Evolutionary conservation across 1,284 basidiomycete genomes (phyloP).

Genomic region (Austroboletus sp.): DNA sequence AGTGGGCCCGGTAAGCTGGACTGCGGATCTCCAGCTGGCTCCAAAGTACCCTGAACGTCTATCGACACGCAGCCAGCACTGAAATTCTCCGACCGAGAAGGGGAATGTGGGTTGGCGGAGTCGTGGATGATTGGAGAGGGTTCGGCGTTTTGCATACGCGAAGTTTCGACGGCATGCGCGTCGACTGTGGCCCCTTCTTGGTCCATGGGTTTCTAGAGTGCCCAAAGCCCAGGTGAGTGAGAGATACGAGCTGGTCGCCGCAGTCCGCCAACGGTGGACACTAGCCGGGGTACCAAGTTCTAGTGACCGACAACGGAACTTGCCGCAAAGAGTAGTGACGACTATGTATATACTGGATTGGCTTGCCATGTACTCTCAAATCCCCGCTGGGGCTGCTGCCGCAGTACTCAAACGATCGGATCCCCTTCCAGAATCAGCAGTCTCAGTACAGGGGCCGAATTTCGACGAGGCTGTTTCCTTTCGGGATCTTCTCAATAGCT

Average conservation of each 20-base stretch:
- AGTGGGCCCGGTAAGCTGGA: constrained; percentile 1
- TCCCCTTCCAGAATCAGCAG: constrained; percentile 63
- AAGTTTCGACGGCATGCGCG: constrained; percentile 3
- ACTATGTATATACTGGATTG: background rate
- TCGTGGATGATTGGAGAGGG: constrained; percentile 2
- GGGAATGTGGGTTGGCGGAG: constrained; percentile 6
- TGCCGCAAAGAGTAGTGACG: constrained; percentile 16
- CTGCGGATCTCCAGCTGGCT: background rate
- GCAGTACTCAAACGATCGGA: constrained; percentile 77
- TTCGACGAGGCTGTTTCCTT: constrained; percentile 71
- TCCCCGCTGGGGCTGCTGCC: constrained; percentile 58
- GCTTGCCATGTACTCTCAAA: constrained; percentile 24
- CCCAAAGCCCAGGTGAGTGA: background rate
- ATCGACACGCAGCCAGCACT: background rate
- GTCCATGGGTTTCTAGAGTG: constrained; percentile 12
- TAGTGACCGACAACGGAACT: constrained; percentile 18
- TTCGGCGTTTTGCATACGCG: constrained; percentile 4
- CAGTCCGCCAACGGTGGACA: background rate
- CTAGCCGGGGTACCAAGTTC: background rate
- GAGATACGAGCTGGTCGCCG: background rate
- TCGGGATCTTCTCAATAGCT: constrained; percentile 67
- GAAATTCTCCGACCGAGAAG: background rate
- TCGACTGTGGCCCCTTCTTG: constrained; percentile 11
- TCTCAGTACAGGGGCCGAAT: constrained; percentile 82
- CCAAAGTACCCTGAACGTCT: constrained; percentile 1